Conservation (phyloP, 805 yeast genomes). For the Wickerhamomyces chambardii region DNA sequence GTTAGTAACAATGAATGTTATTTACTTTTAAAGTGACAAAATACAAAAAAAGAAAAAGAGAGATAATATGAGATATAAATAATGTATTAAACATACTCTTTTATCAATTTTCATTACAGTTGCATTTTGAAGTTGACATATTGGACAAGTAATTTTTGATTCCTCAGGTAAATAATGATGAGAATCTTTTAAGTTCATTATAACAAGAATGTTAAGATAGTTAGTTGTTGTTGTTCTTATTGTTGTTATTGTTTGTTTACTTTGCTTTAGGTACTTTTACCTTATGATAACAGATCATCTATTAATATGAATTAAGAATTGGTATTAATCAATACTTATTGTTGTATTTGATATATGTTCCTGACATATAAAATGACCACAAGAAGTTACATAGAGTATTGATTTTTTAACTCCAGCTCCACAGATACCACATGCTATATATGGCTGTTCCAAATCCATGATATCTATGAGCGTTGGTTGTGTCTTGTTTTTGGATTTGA, state of each 20-base stretch:
- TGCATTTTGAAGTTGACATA: constrained; percentile 9
- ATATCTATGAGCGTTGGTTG: too few species aligned
- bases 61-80: too few species aligned
- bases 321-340: constrained; percentile 4
- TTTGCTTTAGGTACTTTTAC: too few species aligned
- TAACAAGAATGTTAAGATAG: too few species aligned
- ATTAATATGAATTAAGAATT: not conserved
- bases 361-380: constrained; percentile 28
- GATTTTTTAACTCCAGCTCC: constrained; percentile 13
- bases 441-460: constrained; percentile 18
- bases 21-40: too few species aligned
- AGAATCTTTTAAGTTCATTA: too few species aligned
- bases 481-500: too few species aligned
- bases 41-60: too few species aligned
- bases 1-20: too few species aligned
- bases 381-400: constrained; percentile 24
- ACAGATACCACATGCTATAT: constrained; percentile 24
- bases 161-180: not conserved
- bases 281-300: too few species aligned
- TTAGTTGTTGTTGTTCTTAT: too few species aligned
- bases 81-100: not conserved
- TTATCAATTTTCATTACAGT: constrained; percentile 9
- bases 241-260: too few species aligned
- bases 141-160: constrained; percentile 6
- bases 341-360: constrained; percentile 14